A percentile compares a stretch with the other conserved stretches of the same genome.
Evolutionary conservation across 371 early-diverging fungal species (phyloP).

Genomic region (Mucor plumbeus): DNA sequence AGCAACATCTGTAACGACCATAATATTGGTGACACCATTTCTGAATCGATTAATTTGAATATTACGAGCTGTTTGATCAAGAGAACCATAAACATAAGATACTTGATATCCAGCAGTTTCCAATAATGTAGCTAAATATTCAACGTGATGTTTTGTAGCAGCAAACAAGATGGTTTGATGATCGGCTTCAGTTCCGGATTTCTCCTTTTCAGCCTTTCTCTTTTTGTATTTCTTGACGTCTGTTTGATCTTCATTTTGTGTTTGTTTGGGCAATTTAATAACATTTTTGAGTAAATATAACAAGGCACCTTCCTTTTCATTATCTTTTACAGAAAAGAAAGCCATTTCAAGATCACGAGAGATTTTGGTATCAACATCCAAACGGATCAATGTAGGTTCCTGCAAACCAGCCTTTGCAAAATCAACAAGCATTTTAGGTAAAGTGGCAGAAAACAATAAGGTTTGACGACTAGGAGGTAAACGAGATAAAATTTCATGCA

Average conservation of each 20-base stretch:
- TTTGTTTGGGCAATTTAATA: conserved; percentile 71
- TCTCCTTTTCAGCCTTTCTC: conserved; percentile 50
- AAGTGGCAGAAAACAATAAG: conserved; percentile 93
- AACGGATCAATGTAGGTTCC: conserved; percentile 89
- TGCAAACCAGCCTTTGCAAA: conserved; percentile 96
- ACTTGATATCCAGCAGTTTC: conserved; percentile 71
- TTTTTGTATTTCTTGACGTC: conserved; percentile 24
- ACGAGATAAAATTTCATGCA: conserved; percentile 88
- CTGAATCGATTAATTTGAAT: conserved; percentile 87
- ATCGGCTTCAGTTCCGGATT: conserved; percentile 46
- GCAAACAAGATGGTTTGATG: conserved; percentile 93
- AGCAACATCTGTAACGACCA: conserved; percentile 99
- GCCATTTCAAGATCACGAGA: conserved; percentile 91
- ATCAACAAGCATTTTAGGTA: conserved; percentile 90
- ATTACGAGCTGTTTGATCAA: conserved; percentile 93
- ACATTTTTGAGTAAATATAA: conserved; percentile 81
- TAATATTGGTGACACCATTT: conserved; percentile 72
- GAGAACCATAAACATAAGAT: conserved; percentile 92
- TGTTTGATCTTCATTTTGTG: conserved; percentile 27
- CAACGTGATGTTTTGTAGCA: conserved; percentile 97
- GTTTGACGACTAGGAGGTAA: conserved; percentile 90
- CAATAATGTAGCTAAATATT: conserved; percentile 84
- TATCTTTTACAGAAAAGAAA: conserved; percentile 82
- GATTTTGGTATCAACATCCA: conserved; percentile 95
- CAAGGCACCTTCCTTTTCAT: conserved; percentile 91